Base-by-base conservation (phyloP, 441 rosid species). In the Sinapis alba region DNA sequence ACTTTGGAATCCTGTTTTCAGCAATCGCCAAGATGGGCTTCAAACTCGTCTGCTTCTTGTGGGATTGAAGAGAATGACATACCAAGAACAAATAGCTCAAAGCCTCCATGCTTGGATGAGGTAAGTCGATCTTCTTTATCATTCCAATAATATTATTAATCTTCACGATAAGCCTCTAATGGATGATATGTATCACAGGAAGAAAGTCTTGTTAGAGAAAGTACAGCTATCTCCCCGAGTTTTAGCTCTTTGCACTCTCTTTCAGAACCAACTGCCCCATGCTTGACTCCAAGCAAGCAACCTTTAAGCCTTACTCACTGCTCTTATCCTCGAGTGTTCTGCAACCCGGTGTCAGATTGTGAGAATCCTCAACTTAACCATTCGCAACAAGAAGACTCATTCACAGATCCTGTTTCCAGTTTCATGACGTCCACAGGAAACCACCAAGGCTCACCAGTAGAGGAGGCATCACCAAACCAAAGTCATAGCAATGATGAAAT, bases 291-390 rank as follows among this genome's bases (percentile, higher is more conserved):
- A 64, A 79, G 85, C 76, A 86, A 79, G 65, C 81, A 79, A 20
- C 87, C 86, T 30, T 80, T 50, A 59, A 58, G 82, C 21, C 73
- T 88, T 0, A 72, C 82, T 67, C 83, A 80, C 20, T 85, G 87
- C 70, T 77, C 91, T 71, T 81, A 85, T 80, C 94, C 97, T 5
- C 77, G 84, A 67, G 83, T 94, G 70, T 94, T 89, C 78, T 84
- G 84, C 79, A 94, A 94, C 79, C 97, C 97, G 0, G 96, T 89
- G 43, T 92, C 97, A 21, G 90, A 90, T 34, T 84, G 83, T 36
- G 93, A 85, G 74, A 83, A 79, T 56, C 76, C 74, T 58, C 82
- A 82, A 38, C 87, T 82, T 65, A 77, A 80, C 45, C 89, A 84
- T 50, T 41, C 47, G 18, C 71, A 71, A 58, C 6, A 63, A 45